Conservation (phyloP, 1,284 basidiomycete species). For the Naganishia albida region DNA sequence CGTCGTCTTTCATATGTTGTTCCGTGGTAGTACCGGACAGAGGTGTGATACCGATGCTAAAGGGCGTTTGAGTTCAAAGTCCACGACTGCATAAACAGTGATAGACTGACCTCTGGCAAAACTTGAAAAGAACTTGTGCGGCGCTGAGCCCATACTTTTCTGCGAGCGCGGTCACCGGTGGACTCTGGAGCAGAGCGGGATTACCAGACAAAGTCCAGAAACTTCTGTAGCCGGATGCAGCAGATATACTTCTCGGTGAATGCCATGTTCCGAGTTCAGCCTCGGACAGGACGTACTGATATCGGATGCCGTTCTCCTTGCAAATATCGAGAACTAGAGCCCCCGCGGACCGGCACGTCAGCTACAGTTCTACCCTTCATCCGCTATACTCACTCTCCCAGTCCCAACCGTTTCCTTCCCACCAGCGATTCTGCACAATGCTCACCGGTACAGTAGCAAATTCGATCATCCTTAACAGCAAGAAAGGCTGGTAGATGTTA, state of each 20-base stretch:
- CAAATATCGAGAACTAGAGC: slow-evolving; percentile 46
- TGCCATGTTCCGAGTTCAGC: background rate
- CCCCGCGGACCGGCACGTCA: background rate
- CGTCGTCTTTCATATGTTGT: slow-evolving; percentile 33
- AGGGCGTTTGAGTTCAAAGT: background rate
- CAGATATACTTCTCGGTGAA: background rate
- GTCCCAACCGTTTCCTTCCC: slow-evolving; percentile 75
- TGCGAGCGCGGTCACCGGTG: slow-evolving; percentile 58
- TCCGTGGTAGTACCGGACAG: slow-evolving; percentile 66
- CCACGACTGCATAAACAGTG: no score
- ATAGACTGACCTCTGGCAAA: slow-evolving; percentile 60
- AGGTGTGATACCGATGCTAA: slow-evolving; percentile 61
- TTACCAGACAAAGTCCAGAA: slow-evolving; percentile 84
- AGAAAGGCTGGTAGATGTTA: slow-evolving; percentile 67
- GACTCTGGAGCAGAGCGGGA: slow-evolving; percentile 62
- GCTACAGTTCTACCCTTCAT: slow-evolving; percentile 56
- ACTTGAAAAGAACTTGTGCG: slow-evolving; percentile 66
- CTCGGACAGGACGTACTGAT: slow-evolving; percentile 61
- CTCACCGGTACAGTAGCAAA: slow-evolving; percentile 59
- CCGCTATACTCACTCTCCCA: slow-evolving; percentile 52
- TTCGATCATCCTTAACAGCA: slow-evolving; percentile 61
- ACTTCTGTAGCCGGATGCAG: slow-evolving; percentile 58
- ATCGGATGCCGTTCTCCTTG: slow-evolving; percentile 62
- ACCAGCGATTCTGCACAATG: slow-evolving; percentile 80
- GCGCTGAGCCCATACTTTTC: slow-evolving; percentile 60